Evolutionary conservation across 352 stramenopile genomes (phyloP).

Genomic region (Phytopythium helicoides): DNA sequence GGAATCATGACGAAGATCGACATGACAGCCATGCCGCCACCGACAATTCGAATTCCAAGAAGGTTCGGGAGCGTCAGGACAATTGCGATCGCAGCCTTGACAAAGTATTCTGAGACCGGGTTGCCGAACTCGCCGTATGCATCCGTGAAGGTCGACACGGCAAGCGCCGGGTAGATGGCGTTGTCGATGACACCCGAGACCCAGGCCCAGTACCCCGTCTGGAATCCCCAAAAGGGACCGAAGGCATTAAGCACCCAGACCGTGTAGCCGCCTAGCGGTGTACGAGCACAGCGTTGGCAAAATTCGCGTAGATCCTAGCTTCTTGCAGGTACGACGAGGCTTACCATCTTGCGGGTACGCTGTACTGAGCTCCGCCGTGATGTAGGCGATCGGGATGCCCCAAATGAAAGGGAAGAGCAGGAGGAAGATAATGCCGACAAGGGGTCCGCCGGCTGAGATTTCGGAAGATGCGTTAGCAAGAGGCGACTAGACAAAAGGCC

Average conservation of each 20-base stretch:
- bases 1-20: constrained; percentile 88
- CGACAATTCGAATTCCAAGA: constrained; percentile 78
- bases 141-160: constrained; percentile 38
- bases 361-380: constrained; percentile 91
- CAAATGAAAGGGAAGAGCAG: constrained; percentile 89
- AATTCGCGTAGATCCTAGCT: not conserved
- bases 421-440: constrained; percentile 85
- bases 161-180: constrained; percentile 89
- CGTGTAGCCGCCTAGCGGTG: constrained; percentile 59
- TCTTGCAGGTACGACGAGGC: not conserved
- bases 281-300: no score
- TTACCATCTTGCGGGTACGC: constrained; percentile 80
- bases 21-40: constrained; percentile 68
- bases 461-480: not conserved
- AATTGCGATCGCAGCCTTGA: constrained; percentile 44
- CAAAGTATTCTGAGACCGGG: constrained; percentile 30
- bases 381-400: constrained; percentile 87
- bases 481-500: not conserved
- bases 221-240: constrained; percentile 84
- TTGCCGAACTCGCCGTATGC: constrained; percentile 30
- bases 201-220: constrained; percentile 84
- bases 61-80: constrained; percentile 39
- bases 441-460: constrained; percentile 33
- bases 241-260: constrained; percentile 92
- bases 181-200: constrained; percentile 91